Percentiles rank a stretch among this genome's conserved stretches.
phyloP scores from a whole-genome alignment of 257 asterid genomes.

The Leptodermis oblonga region DNA sequence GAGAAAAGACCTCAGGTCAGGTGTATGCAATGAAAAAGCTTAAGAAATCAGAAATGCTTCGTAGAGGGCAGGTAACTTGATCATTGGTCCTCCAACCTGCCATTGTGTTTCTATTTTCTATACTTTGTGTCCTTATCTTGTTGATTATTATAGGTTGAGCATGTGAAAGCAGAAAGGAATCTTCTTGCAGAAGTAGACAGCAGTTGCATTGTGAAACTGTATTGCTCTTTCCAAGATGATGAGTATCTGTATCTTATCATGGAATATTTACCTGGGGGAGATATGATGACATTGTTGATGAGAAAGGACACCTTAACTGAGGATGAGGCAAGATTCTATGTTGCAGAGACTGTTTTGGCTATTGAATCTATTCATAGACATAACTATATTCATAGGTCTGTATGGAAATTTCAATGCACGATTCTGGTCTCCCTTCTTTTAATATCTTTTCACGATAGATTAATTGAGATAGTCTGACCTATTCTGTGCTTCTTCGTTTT shows the following conservation, averaged over 20 bases:
- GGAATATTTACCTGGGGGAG: slow-evolving; percentile 99
- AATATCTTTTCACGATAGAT: slow-evolving; percentile 9
- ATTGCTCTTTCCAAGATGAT: slow-evolving; percentile 96
- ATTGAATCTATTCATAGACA: slow-evolving; percentile 92
- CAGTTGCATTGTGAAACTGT: slow-evolving; percentile 90
- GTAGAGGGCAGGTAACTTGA: slow-evolving; percentile 91
- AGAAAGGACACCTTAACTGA: slow-evolving; percentile 88
- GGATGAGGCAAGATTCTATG: slow-evolving; percentile 84
- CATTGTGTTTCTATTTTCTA: slow-evolving; percentile 23
- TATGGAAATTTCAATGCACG: slow-evolving; percentile 25
- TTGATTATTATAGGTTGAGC: slow-evolving; percentile 64
- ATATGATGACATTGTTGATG: slow-evolving; percentile 97
- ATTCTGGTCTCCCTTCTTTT: slow-evolving; percentile 13
- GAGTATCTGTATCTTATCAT: slow-evolving; percentile 88
- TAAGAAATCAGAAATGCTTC: slow-evolving; percentile 97
- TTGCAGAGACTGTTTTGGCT: slow-evolving; percentile 96
- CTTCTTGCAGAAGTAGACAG: slow-evolving; percentile 94
- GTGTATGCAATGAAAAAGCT: slow-evolving; percentile 98
- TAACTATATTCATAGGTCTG: slow-evolving; percentile 88
- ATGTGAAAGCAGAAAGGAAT: slow-evolving; percentile 91
- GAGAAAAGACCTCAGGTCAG: slow-evolving; percentile 85
- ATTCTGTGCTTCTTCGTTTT: slow-evolving; percentile 15
- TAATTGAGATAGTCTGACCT: slow-evolving; percentile 28
- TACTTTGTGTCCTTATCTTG: slow-evolving; percentile 26
- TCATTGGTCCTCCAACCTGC: slow-evolving; percentile 24